Base-by-base conservation (phyloP, 768 basidiomycete species). In the Tylopilus vinaceipallidus region DNA sequence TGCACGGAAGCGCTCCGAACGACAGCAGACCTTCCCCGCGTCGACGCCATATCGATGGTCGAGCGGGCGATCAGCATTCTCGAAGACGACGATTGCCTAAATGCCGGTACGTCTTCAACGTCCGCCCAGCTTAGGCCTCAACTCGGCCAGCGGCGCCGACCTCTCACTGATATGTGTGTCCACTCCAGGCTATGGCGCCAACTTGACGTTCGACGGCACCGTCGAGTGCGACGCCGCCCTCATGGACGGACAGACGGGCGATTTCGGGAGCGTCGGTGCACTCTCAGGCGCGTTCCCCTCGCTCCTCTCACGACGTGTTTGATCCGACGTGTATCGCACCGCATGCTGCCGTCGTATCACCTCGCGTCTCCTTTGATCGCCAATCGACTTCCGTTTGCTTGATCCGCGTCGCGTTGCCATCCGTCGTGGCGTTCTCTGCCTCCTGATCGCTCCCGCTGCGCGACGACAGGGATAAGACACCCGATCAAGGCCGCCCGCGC, bases 221-320 rank as follows among this genome's bases (percentile, higher is more conserved):
- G 88, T 91, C 16, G 90, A 92, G 68, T 91, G 90, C 57, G 90
- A 92, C 57, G 89, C 90, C 8, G 77, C 86, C 12, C 71, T 91
- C 48, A 88, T 89, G 82, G 69, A 72, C 19, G 77, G 78, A 20
- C 63, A 60, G 37, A 64, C 66, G 0, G 61, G 66, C 19, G 65
- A 69, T n/a, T 92, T 87, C 61, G 90, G 88, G 23, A 81, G 84
- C 55, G 78, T 84, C 16, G 91, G 86, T 37, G 90, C 89, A 3
- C 74, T 87, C 24, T 74, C 83, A 63, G 86, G 88, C 84, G 58
- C 34, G 57, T 57, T 19, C 3, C 6, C 34, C 40, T 17, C 9
- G n/a, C 24, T 24, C 6, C 16, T 27, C 4, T 11, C 38, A 0
- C 19, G 40, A 42, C n/a, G 47, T 44, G 32, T 26, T 24, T 36